Conservation (phyloP, 2,329 filamentous ascomycete genomes). For the Penicillium sp. region DNA sequence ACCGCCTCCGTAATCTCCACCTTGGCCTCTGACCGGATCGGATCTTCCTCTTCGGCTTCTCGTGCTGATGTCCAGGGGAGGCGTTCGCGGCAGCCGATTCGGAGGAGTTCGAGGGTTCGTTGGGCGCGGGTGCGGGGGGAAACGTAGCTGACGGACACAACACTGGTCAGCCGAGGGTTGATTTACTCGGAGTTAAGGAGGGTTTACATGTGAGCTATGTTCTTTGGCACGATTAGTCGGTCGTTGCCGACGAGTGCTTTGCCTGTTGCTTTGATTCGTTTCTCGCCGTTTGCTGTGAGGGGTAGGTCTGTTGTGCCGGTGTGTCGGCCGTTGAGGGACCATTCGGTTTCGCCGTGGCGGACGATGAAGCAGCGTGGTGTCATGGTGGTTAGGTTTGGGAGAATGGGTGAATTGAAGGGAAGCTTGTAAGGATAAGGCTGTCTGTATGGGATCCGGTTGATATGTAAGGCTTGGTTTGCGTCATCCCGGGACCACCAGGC, state of each 20-base stretch:
- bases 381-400: constrained; percentile 31
- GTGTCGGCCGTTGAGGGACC: constrained; percentile 84
- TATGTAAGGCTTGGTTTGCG: too few species aligned
- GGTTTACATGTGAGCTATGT: constrained; percentile 77
- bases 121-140: constrained; percentile 85
- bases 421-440: neutral
- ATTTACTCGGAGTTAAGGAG: too few species aligned
- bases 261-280: constrained; percentile 75
- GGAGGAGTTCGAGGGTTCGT: constrained; percentile 85
- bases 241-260: constrained; percentile 82
- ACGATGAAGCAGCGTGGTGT: constrained; percentile 79
- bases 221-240: constrained; percentile 79
- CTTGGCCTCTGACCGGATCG: constrained; percentile 59
- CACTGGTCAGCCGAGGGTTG: constrained; percentile 10
- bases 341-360: constrained; percentile 94
- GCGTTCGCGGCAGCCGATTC: constrained; percentile 69
- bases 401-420: neutral
- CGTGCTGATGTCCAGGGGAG: constrained; percentile 68
- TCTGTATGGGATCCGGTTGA: too few species aligned
- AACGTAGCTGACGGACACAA: constrained; percentile 64
- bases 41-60: constrained; percentile 37
- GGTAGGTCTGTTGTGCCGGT: constrained; percentile 87
- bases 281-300: constrained; percentile 80
- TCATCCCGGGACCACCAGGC: too few species aligned
- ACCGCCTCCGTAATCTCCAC: constrained; percentile 73